Percentiles rank a stretch among this genome's conserved stretches.
Conservation (phyloP, 2,329 filamentous ascomycete species). For the Beauveria scarabaeidicola region DNA sequence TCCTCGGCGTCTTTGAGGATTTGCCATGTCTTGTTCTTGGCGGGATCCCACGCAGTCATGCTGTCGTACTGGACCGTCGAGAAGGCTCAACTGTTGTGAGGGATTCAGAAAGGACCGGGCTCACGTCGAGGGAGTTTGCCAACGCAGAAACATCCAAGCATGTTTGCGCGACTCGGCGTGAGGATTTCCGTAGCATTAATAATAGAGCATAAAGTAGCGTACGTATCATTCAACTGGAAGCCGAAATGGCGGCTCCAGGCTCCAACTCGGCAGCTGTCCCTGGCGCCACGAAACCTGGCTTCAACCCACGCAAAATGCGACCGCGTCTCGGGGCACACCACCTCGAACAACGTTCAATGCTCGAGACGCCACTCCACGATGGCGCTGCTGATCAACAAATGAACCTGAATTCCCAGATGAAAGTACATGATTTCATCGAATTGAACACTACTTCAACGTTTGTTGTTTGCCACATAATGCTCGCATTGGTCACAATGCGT, state of each 20-base stretch:
- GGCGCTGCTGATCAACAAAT: not conserved
- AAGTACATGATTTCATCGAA: not conserved
- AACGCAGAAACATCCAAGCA: too few relatives aligned
- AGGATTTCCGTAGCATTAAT: too few relatives aligned
- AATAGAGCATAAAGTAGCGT: too few relatives aligned
- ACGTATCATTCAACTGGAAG: too few relatives aligned
- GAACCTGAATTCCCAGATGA: not conserved
- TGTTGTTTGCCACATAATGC: too few relatives aligned
- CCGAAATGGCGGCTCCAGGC: too few relatives aligned
- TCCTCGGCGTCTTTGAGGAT: constrained; percentile 46
- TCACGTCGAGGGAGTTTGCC: not conserved
- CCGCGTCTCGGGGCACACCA: not conserved
- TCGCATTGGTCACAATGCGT: too few relatives aligned
- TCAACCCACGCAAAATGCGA: not conserved
- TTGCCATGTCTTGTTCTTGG: constrained; percentile 19
- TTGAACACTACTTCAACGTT: too few relatives aligned
- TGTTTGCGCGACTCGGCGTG: too few relatives aligned
- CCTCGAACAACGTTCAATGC: not conserved
- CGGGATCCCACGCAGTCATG: constrained; percentile 17
- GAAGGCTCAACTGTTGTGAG: not conserved
- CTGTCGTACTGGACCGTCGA: not conserved
- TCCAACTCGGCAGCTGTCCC: too few relatives aligned
- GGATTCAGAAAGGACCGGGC: not conserved
- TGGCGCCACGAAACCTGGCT: too few relatives aligned
- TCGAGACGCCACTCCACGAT: not conserved